Evolutionary conservation across 495 filamentous ascomycete species (phyloP), one percentile per base, ranked within the genome.

Genomic region (Penicillium macrosclerotiorum): DNA sequence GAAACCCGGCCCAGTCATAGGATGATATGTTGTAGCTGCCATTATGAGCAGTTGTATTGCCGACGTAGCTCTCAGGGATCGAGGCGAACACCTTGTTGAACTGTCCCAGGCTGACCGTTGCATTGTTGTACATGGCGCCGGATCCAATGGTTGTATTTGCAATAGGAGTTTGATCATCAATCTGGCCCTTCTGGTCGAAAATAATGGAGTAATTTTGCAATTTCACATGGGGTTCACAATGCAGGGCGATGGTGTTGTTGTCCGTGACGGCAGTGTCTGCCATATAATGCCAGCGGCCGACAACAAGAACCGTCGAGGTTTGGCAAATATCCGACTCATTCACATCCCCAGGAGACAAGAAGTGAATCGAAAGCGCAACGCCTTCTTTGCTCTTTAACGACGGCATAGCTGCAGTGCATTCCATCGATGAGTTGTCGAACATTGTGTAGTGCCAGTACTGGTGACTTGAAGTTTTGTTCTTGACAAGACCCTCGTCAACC

Each of bases 21-120:
- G 66, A 67, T 1, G 64, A 58, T 1, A 65, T 54, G 26, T 59
- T 62, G 26, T 61, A 64, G 1, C 51, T 55, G 5, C 60, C 60
- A 9, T 64, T 63, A 5, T 45, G 37, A 19, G 53, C 29, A 8
- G 55, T 48, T 1, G 55, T 62, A 22, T 67, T 63, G 27, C 63
- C 66, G 2, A 64, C 53, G 29, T 56, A 72, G 31, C 58, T 68
- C 41, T 65, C 65, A 0, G 68, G 65, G 14, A 72, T 69, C 0
- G 66, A 56, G 12, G 64, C 64, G 51, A 72, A 72, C 8, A 65
- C 60, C 47, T 68, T 69, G 51, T 72, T 69, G 51, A 69, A 72
- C 26, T 72, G 64, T 1, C 65, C 68, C 24, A 72, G 44, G 26
- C 64, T 69, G 33, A 65, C 52, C 5, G 66, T 72, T 2, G 66